Evolutionary conservation across 2,329 filamentous ascomycete species (phyloP), one percentile per base, ranked within the genome.

Genomic region (Fusarium floridanum): DNA sequence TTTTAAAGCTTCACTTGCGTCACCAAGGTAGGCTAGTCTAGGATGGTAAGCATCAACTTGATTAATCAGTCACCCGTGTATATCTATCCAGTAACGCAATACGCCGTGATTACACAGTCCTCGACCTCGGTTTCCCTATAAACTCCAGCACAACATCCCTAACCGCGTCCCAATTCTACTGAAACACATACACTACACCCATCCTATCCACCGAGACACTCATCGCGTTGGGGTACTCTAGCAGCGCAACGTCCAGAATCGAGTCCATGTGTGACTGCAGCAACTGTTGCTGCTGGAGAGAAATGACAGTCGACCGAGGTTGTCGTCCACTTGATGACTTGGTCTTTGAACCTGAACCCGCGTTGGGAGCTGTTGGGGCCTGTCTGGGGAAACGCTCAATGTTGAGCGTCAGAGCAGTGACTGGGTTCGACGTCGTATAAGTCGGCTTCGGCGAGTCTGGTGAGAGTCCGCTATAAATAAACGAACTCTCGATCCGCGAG

Each of bases 151-250:
- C 61, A 53, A 66, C 29, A 37, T n/a, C 37, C 41, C 22, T 32
- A 53, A 56, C 24, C 64, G 61, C 57, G 45, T 62, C 53, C 60
- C 71, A 66, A 48, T n/a, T 75, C 77, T 83, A 89, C 76, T 87
- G 85, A 80, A 92, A 97, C 63, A 98, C 92, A 87, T 97, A 97
- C 55, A 98, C 91, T 81, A 96, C 92, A 1, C 97, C 97, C 43
- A 92, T 94, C 77, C 96, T 88, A 86, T 99, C 97, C 64, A 93
- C 95, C 75, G 94, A 97, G 60, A 98, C 88, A 37, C 95, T 93
- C 94, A 98, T 98, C 6, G 93, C 93, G 82, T 97, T 98, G 27
- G 97, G 97, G 74, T 90, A 88, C 85, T 98, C 95, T 76, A 99
- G 83, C 79, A 98, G 85, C n/a, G 93, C 93, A 76, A 98, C 91